Evolutionary conservation across 106 monocot species (phyloP).

Genomic region (Xerophyta viscosa): DNA sequence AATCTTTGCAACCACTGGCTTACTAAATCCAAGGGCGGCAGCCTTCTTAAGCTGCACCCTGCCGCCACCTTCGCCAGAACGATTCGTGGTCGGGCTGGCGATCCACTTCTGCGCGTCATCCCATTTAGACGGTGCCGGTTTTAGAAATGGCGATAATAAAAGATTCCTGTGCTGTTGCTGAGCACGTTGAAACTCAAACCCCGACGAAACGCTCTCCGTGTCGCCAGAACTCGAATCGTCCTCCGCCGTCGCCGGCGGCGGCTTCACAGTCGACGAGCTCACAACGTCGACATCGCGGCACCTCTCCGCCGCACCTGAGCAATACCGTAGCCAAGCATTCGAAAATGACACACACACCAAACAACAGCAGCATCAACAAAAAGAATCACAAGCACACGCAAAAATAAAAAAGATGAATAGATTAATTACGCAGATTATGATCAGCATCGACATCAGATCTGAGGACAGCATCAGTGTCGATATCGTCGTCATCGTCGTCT

Average conservation of each 20-base stretch:
- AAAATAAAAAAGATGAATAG: neutral
- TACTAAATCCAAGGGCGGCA: slow-evolving; percentile 11
- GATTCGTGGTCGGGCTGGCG: slow-evolving; percentile 59
- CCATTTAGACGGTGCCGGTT: slow-evolving; percentile 85
- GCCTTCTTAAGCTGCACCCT: slow-evolving; percentile 23
- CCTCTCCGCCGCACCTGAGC: slow-evolving; percentile 15
- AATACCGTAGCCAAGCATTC: neutral
- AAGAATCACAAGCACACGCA: neutral
- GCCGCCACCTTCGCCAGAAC: slow-evolving; percentile 16
- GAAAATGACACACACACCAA: neutral
- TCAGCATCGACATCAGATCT: slow-evolving; percentile 24
- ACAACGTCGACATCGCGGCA: slow-evolving; percentile 53
- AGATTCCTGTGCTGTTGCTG: slow-evolving; percentile 13
- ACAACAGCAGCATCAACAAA: too few relatives aligned
- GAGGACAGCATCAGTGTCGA: slow-evolving; percentile 14
- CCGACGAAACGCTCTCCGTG: slow-evolving; percentile 26
- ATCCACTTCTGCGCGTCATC: slow-evolving; percentile 96
- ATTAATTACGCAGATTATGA: neutral
- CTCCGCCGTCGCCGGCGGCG: slow-evolving; percentile 2
- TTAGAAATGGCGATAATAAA: slow-evolving; percentile 52
- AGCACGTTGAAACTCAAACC: slow-evolving; percentile 72
- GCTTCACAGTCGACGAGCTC: slow-evolving; percentile 23
- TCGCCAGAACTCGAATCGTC: slow-evolving; percentile 30
- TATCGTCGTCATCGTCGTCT: slow-evolving; percentile 33
- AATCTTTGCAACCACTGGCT: slow-evolving; percentile 55